A percentile compares a stretch with the other conserved stretches of the same genome.
These are phyloP conservation scores for Zasmidium angulare DNA, from an alignment of 2,329 filamentous ascomycete species.

Conservation along the genomic window DNA sequence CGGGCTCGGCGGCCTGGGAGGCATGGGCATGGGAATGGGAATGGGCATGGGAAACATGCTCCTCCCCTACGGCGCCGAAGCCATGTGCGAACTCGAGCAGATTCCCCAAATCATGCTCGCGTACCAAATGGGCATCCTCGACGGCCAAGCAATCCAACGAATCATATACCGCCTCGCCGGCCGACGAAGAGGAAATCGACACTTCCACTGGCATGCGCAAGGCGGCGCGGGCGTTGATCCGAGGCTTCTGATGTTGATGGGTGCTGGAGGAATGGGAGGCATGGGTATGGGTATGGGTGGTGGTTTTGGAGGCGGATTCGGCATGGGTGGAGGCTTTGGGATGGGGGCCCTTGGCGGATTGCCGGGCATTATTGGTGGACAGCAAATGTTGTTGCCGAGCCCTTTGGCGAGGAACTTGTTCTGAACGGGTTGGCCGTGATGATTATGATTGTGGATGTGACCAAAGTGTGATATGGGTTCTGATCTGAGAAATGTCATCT, in stretches of 20 bases:
- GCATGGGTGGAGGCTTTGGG: background rate
- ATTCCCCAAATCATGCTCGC: background rate
- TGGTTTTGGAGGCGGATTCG: background rate
- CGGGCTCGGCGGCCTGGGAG: too few relatives aligned
- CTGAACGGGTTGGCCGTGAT: background rate
- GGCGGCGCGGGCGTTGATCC: background rate
- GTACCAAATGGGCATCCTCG: background rate
- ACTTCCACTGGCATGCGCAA: background rate
- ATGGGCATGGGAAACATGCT: too few relatives aligned
- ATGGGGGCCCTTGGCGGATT: background rate
- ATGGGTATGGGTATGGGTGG: background rate
- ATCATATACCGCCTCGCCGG: background rate
- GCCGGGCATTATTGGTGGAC: background rate
- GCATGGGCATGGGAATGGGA: too few relatives aligned
- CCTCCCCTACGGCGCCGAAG: background rate
- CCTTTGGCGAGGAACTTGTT: background rate
- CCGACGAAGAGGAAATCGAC: background rate
- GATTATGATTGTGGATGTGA: background rate
- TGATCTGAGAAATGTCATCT: background rate
- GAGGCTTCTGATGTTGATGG: background rate
- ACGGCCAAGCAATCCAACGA: background rate
- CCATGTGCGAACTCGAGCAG: background rate
- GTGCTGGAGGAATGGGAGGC: background rate
- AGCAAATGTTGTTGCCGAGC: constrained; percentile 1
- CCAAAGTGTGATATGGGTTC: background rate